Base-by-base conservation (phyloP, 305 asterid species). In the Fraxinus greggii region DNA sequence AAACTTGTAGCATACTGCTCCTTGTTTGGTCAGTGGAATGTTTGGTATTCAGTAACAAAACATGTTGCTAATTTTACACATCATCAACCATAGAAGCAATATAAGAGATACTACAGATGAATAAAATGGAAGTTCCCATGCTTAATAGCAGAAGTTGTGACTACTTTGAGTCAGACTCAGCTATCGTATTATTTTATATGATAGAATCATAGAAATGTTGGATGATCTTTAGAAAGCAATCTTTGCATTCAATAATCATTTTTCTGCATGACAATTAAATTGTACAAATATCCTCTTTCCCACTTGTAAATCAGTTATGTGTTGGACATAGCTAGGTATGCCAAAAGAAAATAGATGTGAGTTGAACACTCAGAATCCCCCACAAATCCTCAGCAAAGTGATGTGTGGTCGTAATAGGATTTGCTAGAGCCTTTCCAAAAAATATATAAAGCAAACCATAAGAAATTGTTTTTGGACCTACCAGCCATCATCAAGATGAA, bases 401-500 rank as follows among this genome's bases (percentile, higher is more conserved):
- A 38, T 48, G 21, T 17, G 32, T 54, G 56, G 10, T 26, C 40
- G n/a, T 59, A n/a, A 26, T 21, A 78, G 28, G 38, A 78, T 31
- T 29, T 59, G 56, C 21, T 73, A 77, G 75, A 75, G 65, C 35
- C 19, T 74, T 74, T 36, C 10, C 70, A 75, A 79, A 79, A 82
- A 7, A 82, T n/a, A 61, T 80, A 19, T 38, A 38, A 7, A 38
- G 45, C 45, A 63, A 35, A 65, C 33, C 35, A 24, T 67, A 81
- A 70, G 40, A 70, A 81, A 76, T 80, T 83, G 81, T 77, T 65
- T 75, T 76, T 79, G 76, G 65, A 89, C 92, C 80, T 89, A 96
- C 99, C 99, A 96, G 82, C 98, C 97, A 86, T 96, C 98, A 24
- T 96, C 99, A 72, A 96, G 98, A 91, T 93, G 98, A 88, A 96